Percentiles rank a stretch among this genome's conserved stretches.
These are phyloP conservation scores for Nannizzia gypsea DNA, from an alignment of 2,329 filamentous ascomycete genomes.

Conservation along the genomic window DNA sequence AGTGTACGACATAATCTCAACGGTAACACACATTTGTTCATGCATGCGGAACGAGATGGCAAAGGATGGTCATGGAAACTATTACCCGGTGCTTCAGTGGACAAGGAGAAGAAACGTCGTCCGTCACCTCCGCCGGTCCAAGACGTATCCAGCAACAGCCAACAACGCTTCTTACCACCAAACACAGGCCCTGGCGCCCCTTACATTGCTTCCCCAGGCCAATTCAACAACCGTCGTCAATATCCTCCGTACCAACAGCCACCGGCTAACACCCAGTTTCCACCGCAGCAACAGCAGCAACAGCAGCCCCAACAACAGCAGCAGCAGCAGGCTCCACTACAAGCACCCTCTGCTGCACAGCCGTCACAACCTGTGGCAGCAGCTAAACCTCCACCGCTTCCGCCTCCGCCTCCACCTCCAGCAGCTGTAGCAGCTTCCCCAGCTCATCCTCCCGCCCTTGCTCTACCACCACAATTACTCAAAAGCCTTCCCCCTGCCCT, in stretches of 20 bases:
- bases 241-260: conserved; percentile 16
- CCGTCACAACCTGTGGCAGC: neutral
- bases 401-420: neutral
- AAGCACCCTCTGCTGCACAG: neutral
- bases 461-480: conserved; percentile 27
- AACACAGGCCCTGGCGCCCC: conserved; percentile 23
- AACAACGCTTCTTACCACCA: conserved; percentile 30
- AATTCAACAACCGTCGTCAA: conserved; percentile 14
- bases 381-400: conserved; percentile 9
- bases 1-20: conserved; percentile 54
- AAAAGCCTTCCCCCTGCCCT: conserved; percentile 32
- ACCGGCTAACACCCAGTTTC: conserved; percentile 10
- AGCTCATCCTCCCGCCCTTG: neutral
- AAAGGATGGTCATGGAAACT: conserved; percentile 55
- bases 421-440: neutral
- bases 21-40: conserved; percentile 46
- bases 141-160: conserved; percentile 21
- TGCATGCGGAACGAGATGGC: conserved; percentile 49
- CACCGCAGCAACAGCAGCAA: conserved; percentile 15
- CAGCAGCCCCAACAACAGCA: conserved; percentile 19
- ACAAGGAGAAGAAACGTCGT: conserved; percentile 46
- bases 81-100: conserved; percentile 47
- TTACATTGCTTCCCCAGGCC: conserved; percentile 23
- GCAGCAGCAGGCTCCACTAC: conserved; percentile 6
- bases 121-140: conserved; percentile 32